phyloP scores from a whole-genome alignment of 2,329 filamentous ascomycete species.

The Fusarium keratoplasticum region DNA sequence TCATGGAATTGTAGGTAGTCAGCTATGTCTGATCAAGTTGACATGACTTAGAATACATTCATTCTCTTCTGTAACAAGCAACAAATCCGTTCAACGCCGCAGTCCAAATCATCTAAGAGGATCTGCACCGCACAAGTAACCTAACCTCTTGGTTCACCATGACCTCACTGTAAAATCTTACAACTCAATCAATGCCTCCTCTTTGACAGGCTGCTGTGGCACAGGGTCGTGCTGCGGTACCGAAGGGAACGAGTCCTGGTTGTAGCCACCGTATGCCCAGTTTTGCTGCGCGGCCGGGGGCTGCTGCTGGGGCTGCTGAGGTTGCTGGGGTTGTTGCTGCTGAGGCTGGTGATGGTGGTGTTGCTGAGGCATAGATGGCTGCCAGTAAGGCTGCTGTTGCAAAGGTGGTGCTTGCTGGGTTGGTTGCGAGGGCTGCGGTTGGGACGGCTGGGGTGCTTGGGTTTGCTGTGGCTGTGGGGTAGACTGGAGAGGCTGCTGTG shows the following conservation, averaged over 20 bases:
- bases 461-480: slow-evolving; percentile 42
- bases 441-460: slow-evolving; percentile 46
- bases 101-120: slow-evolving; percentile 1
- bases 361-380: slow-evolving; percentile 49
- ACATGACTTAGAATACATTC: slow-evolving; percentile 10
- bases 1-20: slow-evolving; percentile 9
- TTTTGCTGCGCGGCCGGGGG: slow-evolving; percentile 52
- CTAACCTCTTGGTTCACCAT: neutral
- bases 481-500: slow-evolving; percentile 48
- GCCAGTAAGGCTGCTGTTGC: slow-evolving; percentile 53
- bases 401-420: slow-evolving; percentile 45
- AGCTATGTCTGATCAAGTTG: neutral
- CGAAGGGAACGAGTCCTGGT: slow-evolving; percentile 72
- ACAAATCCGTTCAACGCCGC: slow-evolving; percentile 27
- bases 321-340: slow-evolving; percentile 30
- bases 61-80: slow-evolving; percentile 20
- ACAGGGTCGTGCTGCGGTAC: slow-evolving; percentile 61
- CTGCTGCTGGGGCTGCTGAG: slow-evolving; percentile 36
- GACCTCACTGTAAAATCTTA: slow-evolving; percentile 49
- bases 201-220: slow-evolving; percentile 63
- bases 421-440: slow-evolving; percentile 51
- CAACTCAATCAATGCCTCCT: slow-evolving; percentile 85
- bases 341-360: slow-evolving; percentile 8
- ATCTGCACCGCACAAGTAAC: neutral
- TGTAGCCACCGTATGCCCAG: slow-evolving; percentile 63